Base-by-base conservation (phyloP, 345 rosid genomes). In the Aquilaria yunnanensis region DNA sequence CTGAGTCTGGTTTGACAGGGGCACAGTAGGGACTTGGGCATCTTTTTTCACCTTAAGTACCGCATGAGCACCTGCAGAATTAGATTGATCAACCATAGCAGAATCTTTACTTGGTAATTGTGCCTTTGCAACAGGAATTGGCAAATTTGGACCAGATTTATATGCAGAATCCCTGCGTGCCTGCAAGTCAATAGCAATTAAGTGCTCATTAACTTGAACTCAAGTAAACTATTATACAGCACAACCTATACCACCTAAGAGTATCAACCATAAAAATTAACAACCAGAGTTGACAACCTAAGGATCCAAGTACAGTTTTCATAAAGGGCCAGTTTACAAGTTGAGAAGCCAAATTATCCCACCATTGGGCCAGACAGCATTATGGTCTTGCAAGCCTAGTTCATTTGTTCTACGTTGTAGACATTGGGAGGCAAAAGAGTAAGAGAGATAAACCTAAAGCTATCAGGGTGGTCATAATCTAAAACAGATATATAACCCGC, bases 111-210 rank as follows among this genome's bases (percentile, higher is more conserved):
- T 77, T 8, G 81, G 77, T 50, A 59, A 30, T 63, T 77, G 83
- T 33, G 79, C 85, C 77, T 79, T 88, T 31, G 93, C 78, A 57
- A 60, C 64, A 62, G 89, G 80, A 71, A 64, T 73, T 52, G 96
- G 86, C 68, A 84, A 32, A 32, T 85, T 74, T 14, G 82, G 77
- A 14, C 68, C 87, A 32, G 90, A 5, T 67, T 74, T 83, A 47
- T 70, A 67, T 51, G 69, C 34, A 57, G 89, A 41, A 63, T 83
- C 79, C 72, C 81, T 92, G 45, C 83, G 83, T 64, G 83, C 85
- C 99, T 94, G 92, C 79, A 80, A 64, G 67, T 61, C 12, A 56
- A 70, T 60, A 31, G 12, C 5, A 69, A 5, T 54, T 47, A 37
- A 48, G 50, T 56, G 51, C 61, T 69, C 68, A 67, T 32, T 64